These are phyloP conservation scores for Metschnikowia reukaufii DNA, from an alignment of 805 yeast species.

Conservation along the genomic window DNA sequence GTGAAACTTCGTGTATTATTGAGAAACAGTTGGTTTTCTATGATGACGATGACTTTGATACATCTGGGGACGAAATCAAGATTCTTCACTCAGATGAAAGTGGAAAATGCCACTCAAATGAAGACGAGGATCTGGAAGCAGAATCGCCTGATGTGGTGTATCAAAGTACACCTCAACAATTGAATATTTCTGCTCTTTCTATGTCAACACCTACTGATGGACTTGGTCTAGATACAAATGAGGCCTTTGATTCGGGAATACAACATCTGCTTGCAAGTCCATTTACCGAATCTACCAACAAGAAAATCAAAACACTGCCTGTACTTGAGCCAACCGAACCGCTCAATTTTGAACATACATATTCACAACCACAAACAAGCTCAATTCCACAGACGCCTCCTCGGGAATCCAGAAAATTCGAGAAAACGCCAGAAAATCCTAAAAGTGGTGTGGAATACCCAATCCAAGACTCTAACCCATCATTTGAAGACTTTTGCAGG, in stretches of 20 bases:
- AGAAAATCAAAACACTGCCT: not conserved
- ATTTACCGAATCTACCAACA: not conserved
- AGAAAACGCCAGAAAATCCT: not conserved
- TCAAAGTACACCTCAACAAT: not conserved
- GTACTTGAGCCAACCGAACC: not conserved
- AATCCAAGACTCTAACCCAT: not conserved
- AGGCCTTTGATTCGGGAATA: not conserved
- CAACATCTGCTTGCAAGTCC: not conserved
- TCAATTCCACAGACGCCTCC: too few relatives aligned
- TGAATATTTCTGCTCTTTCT: not conserved
- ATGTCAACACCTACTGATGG: not conserved
- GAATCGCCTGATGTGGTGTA: not conserved
- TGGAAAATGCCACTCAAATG: constrained; percentile 22
- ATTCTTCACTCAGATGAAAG: constrained; percentile 29
- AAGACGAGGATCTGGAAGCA: constrained; percentile 15
- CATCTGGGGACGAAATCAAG: constrained; percentile 21
- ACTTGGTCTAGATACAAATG: not conserved
- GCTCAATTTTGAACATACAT: not conserved
- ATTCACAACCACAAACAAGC: not conserved
- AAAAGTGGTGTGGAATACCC: not conserved
- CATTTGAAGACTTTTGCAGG: constrained; percentile 8
- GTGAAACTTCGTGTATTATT: constrained; percentile 8
- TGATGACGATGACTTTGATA: constrained; percentile 12
- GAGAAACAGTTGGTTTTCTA: constrained; percentile 16
- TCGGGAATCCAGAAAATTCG: too few relatives aligned